Percentiles rank a stretch among this genome's conserved stretches.
phyloP scores from a whole-genome alignment of 495 filamentous ascomycete species.

The Talaromyces wortmannii region DNA sequence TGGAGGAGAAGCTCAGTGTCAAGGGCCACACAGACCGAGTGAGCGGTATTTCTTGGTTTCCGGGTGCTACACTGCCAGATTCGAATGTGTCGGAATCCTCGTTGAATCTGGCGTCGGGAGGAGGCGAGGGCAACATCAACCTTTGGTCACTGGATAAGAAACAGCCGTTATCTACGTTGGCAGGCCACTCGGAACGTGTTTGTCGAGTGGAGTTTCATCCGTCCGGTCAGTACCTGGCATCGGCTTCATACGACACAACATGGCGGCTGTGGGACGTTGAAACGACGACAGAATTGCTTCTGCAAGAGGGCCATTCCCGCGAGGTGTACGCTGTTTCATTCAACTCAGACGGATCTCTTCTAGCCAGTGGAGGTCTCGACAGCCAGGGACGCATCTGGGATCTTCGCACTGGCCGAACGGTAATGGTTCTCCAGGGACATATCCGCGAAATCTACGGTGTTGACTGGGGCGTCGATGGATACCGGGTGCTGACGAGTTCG shows the following conservation, averaged over 20 bases:
- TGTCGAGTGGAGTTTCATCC: conserved; percentile 93
- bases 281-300: conserved; percentile 70
- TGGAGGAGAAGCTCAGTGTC: conserved; percentile 66
- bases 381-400: conserved; percentile 97
- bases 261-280: conserved; percentile 96
- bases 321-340: conserved; percentile 87
- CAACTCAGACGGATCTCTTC: conserved; percentile 81
- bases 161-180: conserved; percentile 74
- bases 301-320: conserved; percentile 92
- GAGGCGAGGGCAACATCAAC: conserved; percentile 82
- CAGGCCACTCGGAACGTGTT: conserved; percentile 81
- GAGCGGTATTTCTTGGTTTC: conserved; percentile 86
- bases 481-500: conserved; percentile 82
- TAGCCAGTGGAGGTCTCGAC: conserved; percentile 86
- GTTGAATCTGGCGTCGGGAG: conserved; percentile 85
- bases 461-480: conserved; percentile 87
- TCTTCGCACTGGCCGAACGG: conserved; percentile 83
- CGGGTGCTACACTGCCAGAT: conserved; percentile 67
- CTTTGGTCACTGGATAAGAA: conserved; percentile 86
- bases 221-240: conserved; percentile 82
- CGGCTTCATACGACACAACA: conserved; percentile 91
- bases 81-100: conserved; percentile 61
- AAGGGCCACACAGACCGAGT: conserved; percentile 82
- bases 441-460: conserved; percentile 88
- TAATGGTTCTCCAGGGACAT: conserved; percentile 93